Percentiles rank a stretch among this genome's conserved stretches.
These are phyloP conservation scores for Conticribra guillardii DNA, from an alignment of 108 stramenopile species.

Conservation along the genomic window DNA sequence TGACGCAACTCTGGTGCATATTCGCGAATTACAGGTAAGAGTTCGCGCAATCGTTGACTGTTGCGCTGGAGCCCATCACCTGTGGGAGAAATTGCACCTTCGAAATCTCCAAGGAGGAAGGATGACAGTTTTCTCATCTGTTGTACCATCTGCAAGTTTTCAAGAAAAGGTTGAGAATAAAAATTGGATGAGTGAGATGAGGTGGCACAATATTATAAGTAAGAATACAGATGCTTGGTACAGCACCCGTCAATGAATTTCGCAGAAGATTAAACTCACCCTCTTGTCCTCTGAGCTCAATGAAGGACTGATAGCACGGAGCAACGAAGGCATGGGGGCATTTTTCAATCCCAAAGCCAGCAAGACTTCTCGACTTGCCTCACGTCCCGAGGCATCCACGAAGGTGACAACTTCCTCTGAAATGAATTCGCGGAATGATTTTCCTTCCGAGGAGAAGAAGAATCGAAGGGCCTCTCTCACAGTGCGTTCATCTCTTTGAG, in stretches of 20 bases:
- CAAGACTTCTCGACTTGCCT: constrained; percentile 67
- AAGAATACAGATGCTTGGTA: not conserved
- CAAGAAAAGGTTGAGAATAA: not conserved
- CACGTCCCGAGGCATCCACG: constrained; percentile 78
- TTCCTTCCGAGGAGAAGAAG: constrained; percentile 92
- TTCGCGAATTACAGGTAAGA: constrained; percentile 78
- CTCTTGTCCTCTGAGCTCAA: constrained; percentile 66
- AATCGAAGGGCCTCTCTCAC: constrained; percentile 88
- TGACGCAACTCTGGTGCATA: constrained; percentile 76
- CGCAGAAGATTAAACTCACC: too few relatives aligned
- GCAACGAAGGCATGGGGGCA: constrained; percentile 71
- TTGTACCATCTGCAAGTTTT: constrained; percentile 53
- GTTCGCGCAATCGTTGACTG: constrained; percentile 55
- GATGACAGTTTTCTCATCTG: constrained; percentile 80
- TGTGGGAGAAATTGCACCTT: constrained; percentile 53
- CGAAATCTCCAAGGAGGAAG: constrained; percentile 79
- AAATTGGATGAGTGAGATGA: not conserved
- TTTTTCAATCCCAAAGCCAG: constrained; percentile 58
- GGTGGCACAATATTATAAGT: not conserved
- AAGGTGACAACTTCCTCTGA: constrained; percentile 87
- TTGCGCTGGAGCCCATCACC: constrained; percentile 28
- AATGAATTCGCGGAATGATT: constrained; percentile 91
- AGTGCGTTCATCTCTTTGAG: constrained; percentile 66
- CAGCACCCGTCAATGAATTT: too few relatives aligned
- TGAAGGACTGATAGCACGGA: constrained; percentile 72